These are phyloP conservation scores for Chlorella sp. DNA, from an alignment of 139 green algal species.

Conservation along the genomic window DNA sequence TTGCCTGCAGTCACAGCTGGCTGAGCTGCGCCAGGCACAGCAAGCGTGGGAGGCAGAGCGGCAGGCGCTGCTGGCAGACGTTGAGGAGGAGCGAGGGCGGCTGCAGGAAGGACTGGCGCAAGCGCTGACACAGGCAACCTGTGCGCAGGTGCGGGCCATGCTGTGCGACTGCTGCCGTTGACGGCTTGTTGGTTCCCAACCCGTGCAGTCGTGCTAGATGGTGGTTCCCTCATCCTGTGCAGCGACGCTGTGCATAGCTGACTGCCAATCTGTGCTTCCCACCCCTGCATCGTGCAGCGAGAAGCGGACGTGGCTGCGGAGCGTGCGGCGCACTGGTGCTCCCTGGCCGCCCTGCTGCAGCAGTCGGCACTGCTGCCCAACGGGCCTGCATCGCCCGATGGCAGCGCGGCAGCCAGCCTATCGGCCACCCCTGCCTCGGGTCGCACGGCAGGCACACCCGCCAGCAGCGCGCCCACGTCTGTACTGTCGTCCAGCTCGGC, in stretches of 20 bases:
- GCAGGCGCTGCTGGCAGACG: background rate
- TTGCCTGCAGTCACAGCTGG: conserved; percentile 1
- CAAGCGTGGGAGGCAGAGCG: conserved; percentile 19
- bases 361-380: conserved; percentile 12
- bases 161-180: no score
- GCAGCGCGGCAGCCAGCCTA: no score
- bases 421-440: no score
- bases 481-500: no score
- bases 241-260: no score
- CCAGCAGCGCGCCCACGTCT: no score
- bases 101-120: conserved; percentile 14
- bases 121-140: conserved; percentile 9
- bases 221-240: no score
- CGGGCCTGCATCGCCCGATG: background rate
- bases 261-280: no score
- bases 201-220: no score
- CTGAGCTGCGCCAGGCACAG: conserved; percentile 2
- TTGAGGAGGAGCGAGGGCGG: conserved; percentile 21
- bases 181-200: no score
- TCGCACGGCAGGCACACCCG: no score
- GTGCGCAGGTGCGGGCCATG: conserved; percentile 4
- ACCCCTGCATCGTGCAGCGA: background rate
- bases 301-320: background rate
- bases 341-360: conserved; percentile 16
- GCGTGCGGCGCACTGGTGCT: conserved; percentile 25